A percentile compares a stretch with the other conserved stretches of the same genome.
phyloP scores from a whole-genome alignment of 2,329 filamentous ascomycete genomes.

The Leptographium flavum region DNA sequence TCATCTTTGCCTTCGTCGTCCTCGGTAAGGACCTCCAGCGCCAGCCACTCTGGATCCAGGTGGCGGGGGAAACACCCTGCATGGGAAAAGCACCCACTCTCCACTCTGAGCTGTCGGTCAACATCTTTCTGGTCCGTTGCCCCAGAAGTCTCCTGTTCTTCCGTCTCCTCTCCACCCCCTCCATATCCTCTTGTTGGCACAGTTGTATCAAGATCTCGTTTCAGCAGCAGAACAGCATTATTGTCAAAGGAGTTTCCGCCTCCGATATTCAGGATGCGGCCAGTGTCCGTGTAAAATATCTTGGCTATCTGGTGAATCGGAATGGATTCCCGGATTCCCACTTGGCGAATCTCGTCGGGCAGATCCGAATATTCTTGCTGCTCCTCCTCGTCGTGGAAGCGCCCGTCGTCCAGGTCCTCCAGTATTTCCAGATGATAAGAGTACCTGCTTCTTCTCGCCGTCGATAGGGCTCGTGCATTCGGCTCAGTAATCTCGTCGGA shows the following conservation, averaged over 20 bases:
- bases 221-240: conserved; percentile 60
- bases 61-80: conserved; percentile 54
- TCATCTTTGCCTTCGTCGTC: conserved; percentile 28
- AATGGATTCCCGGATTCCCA: conserved; percentile 38
- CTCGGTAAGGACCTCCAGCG: conserved; percentile 70
- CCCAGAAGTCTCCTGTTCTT: conserved; percentile 10
- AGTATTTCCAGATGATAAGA: conserved; percentile 70
- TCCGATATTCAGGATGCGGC: conserved; percentile 72
- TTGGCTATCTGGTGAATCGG: conserved; percentile 56
- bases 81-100: conserved; percentile 12
- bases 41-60: conserved; percentile 81
- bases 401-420: conserved; percentile 58
- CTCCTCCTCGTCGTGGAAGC: conserved; percentile 31
- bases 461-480: conserved; percentile 11
- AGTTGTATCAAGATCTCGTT: conserved; percentile 50
- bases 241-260: conserved; percentile 45
- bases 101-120: conserved; percentile 29
- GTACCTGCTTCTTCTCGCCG: conserved; percentile 30
- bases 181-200: conserved; percentile 32
- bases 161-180: conserved; percentile 9
- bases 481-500: neutral
- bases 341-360: conserved; percentile 26
- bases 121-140: conserved; percentile 28
- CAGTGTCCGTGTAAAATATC: conserved; percentile 86
- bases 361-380: conserved; percentile 6